Percentiles rank a stretch among this genome's conserved stretches.
These are phyloP conservation scores for Wickerhamomyces sp. DNA, from an alignment of 1,139 yeast species.

Conservation along the genomic window DNA sequence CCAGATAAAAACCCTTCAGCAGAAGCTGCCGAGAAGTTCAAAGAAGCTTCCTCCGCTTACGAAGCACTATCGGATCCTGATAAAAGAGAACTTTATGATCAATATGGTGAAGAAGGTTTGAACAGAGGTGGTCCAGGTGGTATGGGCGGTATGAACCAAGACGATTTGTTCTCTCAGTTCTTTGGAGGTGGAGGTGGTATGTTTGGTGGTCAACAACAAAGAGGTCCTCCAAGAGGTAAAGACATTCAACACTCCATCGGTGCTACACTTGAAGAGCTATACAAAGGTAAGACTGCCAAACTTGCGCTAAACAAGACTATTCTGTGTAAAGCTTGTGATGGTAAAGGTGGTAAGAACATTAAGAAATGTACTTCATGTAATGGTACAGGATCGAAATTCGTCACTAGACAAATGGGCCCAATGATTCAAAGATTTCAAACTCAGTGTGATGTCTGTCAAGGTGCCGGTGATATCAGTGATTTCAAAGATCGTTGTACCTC, in stretches of 20 bases:
- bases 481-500: slow-evolving; percentile 84
- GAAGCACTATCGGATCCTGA: slow-evolving; percentile 82
- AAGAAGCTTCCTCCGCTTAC: slow-evolving; percentile 87
- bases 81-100: slow-evolving; percentile 86
- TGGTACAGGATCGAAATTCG: slow-evolving; percentile 89
- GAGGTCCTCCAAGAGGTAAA: slow-evolving; percentile 85
- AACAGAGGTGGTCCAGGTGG: slow-evolving; percentile 67
- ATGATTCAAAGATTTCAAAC: slow-evolving; percentile 98
- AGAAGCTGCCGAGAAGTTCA: slow-evolving; percentile 92
- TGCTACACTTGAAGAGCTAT: slow-evolving; percentile 87
- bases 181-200: slow-evolving; percentile 66
- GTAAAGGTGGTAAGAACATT: slow-evolving; percentile 95
- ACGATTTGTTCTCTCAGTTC: slow-evolving; percentile 89
- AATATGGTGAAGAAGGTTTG: slow-evolving; percentile 90
- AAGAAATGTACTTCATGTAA: slow-evolving; percentile 81
- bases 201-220: slow-evolving; percentile 56
- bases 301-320: slow-evolving; percentile 91
- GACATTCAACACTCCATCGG: slow-evolving; percentile 87
- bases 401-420: slow-evolving; percentile 98
- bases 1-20: slow-evolving; percentile 93
- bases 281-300: slow-evolving; percentile 92
- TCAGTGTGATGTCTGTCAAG: slow-evolving; percentile 87
- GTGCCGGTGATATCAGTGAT: slow-evolving; percentile 86
- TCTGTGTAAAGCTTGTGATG: slow-evolving; percentile 83
- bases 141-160: slow-evolving; percentile 69